Conservation (phyloP, 805 yeast genomes). For the Lachancea cidri region DNA sequence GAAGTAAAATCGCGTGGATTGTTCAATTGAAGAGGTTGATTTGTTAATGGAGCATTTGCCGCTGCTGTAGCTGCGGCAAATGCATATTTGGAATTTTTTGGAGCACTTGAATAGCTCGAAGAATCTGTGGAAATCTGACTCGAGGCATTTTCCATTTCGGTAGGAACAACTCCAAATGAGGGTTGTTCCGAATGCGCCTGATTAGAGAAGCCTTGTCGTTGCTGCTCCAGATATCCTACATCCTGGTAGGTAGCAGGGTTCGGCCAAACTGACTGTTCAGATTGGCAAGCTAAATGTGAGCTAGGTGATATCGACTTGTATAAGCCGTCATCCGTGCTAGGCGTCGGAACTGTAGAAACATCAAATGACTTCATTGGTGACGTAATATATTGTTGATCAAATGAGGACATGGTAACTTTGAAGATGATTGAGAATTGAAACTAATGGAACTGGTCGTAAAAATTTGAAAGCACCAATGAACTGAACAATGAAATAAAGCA, state of each 20-base stretch:
- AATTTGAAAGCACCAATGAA: not conserved
- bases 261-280: constrained; percentile 7
- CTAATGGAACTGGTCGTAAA: not conserved
- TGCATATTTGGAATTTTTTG: constrained; percentile 3
- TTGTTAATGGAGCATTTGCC: constrained; percentile 17
- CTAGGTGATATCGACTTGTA: constrained; percentile 5
- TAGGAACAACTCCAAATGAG: constrained; percentile 10
- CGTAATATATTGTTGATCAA: constrained; percentile 5
- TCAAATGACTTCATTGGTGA: constrained; percentile 6
- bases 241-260: constrained; percentile 2
- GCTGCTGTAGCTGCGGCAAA: constrained; percentile 16
- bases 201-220: not conserved
- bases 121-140: constrained; percentile 16
- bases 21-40: constrained; percentile 15
- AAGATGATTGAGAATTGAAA: not conserved
- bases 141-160: constrained; percentile 9
- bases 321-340: constrained; percentile 1
- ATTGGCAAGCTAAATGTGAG: constrained; percentile 5
- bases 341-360: constrained; percentile 1
- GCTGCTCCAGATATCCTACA: constrained; percentile 1
- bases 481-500: not conserved
- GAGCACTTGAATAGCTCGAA: constrained; percentile 11
- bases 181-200: constrained; percentile 5
- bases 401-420: constrained; percentile 6
- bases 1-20: constrained; percentile 32